phyloP scores from a whole-genome alignment of 2,329 filamentous ascomycete species.

The Byssochlamys sp. region DNA sequence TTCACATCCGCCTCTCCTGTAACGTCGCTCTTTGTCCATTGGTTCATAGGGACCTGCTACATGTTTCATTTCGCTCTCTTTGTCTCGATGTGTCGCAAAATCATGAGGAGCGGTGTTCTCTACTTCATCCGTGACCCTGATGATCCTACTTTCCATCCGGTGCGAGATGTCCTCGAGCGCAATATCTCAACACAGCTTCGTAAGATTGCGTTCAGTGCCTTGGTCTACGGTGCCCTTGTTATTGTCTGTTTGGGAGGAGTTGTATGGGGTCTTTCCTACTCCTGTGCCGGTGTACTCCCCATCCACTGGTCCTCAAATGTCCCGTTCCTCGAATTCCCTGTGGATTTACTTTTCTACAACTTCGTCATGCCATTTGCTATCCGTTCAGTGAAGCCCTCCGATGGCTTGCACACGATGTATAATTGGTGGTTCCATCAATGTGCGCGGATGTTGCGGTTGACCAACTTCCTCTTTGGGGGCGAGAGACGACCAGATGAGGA shows the following conservation, averaged over 20 bases:
- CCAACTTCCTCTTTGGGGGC: constrained; percentile 77
- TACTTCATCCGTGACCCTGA: constrained; percentile 98
- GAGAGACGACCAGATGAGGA: constrained; percentile 75
- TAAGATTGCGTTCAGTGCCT: constrained; percentile 90
- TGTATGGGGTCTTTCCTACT: constrained; percentile 74
- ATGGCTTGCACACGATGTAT: constrained; percentile 75
- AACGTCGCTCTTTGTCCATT: constrained; percentile 91
- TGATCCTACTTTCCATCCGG: constrained; percentile 94
- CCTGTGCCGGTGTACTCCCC: constrained; percentile 64
- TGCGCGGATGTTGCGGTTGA: constrained; percentile 68
- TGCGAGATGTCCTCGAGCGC: constrained; percentile 88
- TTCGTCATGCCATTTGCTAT: constrained; percentile 85
- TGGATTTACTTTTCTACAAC: constrained; percentile 92
- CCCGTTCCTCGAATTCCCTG: constrained; percentile 84
- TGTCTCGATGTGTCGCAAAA: constrained; percentile 97
- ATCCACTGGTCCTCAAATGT: constrained; percentile 90
- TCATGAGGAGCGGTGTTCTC: constrained; percentile 86
- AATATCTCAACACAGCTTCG: constrained; percentile 85
- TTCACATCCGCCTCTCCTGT: constrained; percentile 73
- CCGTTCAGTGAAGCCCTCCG: constrained; percentile 72
- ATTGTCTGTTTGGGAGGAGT: constrained; percentile 89
- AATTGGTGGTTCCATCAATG: constrained; percentile 93
- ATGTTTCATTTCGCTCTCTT: constrained; percentile 99
- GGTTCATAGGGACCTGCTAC: constrained; percentile 97
- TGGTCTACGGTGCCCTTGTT: constrained; percentile 88